These are phyloP conservation scores for Lactifluus hygrophoroides DNA, from an alignment of 768 basidiomycete genomes.

Conservation along the genomic window DNA sequence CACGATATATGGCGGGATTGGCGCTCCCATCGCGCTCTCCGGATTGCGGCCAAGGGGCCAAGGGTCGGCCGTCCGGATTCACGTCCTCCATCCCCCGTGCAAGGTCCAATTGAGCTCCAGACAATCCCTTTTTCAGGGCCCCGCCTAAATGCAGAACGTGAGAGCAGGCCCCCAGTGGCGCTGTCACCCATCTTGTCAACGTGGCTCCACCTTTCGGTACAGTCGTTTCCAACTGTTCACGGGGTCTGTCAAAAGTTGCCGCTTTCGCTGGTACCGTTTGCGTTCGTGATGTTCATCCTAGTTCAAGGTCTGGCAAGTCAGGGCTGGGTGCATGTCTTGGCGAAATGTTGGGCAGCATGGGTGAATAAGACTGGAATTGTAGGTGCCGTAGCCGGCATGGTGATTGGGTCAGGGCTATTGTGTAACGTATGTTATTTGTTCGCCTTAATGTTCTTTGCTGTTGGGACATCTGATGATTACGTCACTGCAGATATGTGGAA, in stretches of 20 bases:
- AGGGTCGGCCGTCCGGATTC: not conserved
- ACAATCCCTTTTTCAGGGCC: not conserved
- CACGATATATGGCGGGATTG: slow-evolving; percentile 47
- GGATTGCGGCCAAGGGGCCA: not conserved
- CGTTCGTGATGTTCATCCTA: slow-evolving; percentile 91
- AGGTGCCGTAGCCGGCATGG: slow-evolving; percentile 43
- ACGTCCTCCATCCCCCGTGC: not conserved
- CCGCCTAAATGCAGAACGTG: not conserved
- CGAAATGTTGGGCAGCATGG: slow-evolving; percentile 51
- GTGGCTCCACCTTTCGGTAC: slow-evolving; percentile 18
- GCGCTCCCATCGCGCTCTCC: slow-evolving; percentile 3
- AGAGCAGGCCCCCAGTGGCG: slow-evolving; percentile 2
- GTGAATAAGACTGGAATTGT: slow-evolving; percentile 28
- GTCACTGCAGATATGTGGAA: slow-evolving; percentile 50
- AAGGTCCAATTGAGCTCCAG: slow-evolving; percentile 7
- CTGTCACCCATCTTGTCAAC: slow-evolving; percentile 10
- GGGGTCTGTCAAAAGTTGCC: slow-evolving; percentile 63
- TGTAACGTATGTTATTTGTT: slow-evolving; percentile 45
- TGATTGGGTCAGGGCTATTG: slow-evolving; percentile 60
- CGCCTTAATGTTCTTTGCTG: not conserved
- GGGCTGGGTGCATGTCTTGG: slow-evolving; percentile 87
- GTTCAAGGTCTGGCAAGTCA: slow-evolving; percentile 74
- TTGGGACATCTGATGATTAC: not conserved
- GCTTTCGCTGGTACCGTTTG: slow-evolving; percentile 79
- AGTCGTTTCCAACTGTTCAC: slow-evolving; percentile 61